Evolutionary conservation across 164 flowering plant species (phyloP).

Genomic region (Annona squamosa): DNA sequence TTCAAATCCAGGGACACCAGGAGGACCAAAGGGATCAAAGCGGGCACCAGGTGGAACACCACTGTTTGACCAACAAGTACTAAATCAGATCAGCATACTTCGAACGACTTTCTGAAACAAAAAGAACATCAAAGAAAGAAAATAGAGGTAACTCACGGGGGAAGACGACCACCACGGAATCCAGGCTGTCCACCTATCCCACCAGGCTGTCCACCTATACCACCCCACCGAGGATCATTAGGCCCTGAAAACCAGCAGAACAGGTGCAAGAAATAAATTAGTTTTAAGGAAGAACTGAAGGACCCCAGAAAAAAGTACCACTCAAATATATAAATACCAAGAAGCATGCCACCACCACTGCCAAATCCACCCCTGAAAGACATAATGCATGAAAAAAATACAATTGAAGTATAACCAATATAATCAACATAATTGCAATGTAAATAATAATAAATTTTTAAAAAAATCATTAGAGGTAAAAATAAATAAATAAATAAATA

Average conservation of each 20-base stretch:
- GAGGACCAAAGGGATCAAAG: constrained; percentile 85
- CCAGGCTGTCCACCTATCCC: constrained; percentile 24
- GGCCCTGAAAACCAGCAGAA: constrained; percentile 44
- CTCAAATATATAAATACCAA: constrained; percentile 36
- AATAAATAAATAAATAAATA: too few species aligned
- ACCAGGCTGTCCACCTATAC: constrained; percentile 25
- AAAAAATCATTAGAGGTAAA: neutral
- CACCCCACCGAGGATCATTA: constrained; percentile 61
- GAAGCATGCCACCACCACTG: constrained; percentile 48
- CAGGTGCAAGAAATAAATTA: neutral
- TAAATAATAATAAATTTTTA: too few species aligned
- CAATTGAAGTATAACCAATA: neutral
- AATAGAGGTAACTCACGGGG: constrained; percentile 32
- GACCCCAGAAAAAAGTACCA: neutral
- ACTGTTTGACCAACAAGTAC: constrained; percentile 27
- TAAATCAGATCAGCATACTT: constrained; percentile 5
- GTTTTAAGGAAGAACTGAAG: neutral
- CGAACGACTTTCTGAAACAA: neutral
- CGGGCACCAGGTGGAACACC: constrained; percentile 81
- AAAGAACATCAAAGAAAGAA: constrained; percentile 3
- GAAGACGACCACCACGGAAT: constrained; percentile 29
- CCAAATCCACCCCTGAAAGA: constrained; percentile 46
- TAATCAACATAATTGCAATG: too few species aligned
- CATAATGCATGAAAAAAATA: neutral
- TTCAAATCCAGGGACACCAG: constrained; percentile 81